Evolutionary conservation across 257 asterid genomes (phyloP).

Genomic region (Capsicum chinense): DNA sequence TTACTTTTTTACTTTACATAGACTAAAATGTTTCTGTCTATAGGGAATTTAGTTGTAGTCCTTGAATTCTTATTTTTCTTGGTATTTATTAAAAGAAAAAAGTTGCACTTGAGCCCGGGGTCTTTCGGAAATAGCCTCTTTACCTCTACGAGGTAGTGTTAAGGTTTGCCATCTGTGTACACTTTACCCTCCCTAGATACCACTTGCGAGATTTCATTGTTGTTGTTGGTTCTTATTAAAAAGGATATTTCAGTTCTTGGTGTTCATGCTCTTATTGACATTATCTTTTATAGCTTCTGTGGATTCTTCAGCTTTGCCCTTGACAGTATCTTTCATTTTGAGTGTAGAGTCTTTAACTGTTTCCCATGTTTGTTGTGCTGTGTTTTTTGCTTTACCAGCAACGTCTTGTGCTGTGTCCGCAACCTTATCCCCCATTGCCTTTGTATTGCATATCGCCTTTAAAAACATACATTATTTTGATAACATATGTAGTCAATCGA

Average conservation of each 20-base stretch:
- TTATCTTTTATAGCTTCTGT: slow-evolving; percentile 15
- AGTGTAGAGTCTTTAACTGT: slow-evolving; percentile 30
- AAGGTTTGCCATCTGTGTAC: no score
- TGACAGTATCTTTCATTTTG: slow-evolving; percentile 31
- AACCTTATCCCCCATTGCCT: slow-evolving; percentile 26
- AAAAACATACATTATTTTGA: neutral
- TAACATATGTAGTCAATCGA: neutral
- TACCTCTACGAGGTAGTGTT: no score
- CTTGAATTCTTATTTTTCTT: no score
- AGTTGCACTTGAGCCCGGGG: no score
- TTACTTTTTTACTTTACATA: no score
- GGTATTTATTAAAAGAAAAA: no score
- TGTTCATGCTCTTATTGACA: slow-evolving; percentile 6
- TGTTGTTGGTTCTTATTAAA: no score
- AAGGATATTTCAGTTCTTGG: neutral
- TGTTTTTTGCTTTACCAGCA: slow-evolving; percentile 33
- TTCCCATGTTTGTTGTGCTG: slow-evolving; percentile 33
- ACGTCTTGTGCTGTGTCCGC: slow-evolving; percentile 33
- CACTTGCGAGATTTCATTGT: no score
- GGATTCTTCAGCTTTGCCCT: slow-evolving; percentile 30
- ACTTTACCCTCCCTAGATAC: no score
- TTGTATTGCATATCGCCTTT: slow-evolving; percentile 28
- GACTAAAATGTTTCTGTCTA: no score
- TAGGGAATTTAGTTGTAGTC: no score
- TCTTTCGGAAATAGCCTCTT: no score